Percentiles rank a stretch among this genome's conserved stretches.
Evolutionary conservation across 257 asterid species (phyloP).

Genomic region (Ajuga chamaepitys): DNA sequence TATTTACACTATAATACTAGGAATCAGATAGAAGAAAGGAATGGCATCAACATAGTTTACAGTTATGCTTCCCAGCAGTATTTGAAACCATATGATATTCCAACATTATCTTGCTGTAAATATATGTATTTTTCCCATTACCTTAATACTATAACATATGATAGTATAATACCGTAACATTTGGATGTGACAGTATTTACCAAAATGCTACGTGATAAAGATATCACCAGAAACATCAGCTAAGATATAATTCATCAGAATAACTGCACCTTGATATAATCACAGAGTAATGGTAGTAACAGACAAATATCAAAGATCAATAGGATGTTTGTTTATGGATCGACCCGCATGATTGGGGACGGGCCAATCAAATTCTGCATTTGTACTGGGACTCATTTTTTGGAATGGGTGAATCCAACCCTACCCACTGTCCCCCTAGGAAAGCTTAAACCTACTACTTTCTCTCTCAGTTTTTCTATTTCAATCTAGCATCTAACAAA

Average conservation of each 20-base stretch:
- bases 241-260: not conserved
- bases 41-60: not conserved
- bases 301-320: not conserved
- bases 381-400: too few relatives aligned
- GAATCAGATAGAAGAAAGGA: not conserved
- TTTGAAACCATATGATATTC: not conserved
- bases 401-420: too few relatives aligned
- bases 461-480: too few relatives aligned
- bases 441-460: too few relatives aligned
- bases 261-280: not conserved
- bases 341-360: too few relatives aligned
- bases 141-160: not conserved
- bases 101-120: not conserved
- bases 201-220: not conserved
- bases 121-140: not conserved
- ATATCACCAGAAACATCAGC: too few relatives aligned
- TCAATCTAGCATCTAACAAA: too few relatives aligned
- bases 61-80: not conserved
- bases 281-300: not conserved
- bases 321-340: too few relatives aligned
- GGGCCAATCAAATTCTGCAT: too few relatives aligned
- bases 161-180: too few relatives aligned
- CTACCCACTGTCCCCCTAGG: too few relatives aligned
- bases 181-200: not conserved
- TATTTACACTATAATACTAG: not conserved